Evolutionary conservation across 768 basidiomycete species (phyloP), one percentile per base, ranked within the genome.

Genomic region (Pulveroboletus frians): DNA sequence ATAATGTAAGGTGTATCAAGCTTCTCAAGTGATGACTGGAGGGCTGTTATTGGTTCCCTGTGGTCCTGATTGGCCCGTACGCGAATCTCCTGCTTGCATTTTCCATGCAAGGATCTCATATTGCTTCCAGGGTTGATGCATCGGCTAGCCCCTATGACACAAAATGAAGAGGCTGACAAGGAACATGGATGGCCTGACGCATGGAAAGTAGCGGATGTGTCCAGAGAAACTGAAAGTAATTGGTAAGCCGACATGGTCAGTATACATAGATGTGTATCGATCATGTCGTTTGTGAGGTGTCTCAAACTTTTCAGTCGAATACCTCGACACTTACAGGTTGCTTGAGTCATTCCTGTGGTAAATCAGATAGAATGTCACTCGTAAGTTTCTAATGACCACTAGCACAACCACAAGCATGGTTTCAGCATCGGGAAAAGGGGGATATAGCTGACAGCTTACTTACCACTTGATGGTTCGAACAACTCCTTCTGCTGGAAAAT

Each of bases 61-160:
- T n/a, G n/a, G n/a, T n/a, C n/a, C n/a, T n/a, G n/a, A 72, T 93
- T 40, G 88, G 93, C 61, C 79, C 92, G 21, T 92, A 85, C 81
- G 61, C 59, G 73, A 67, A 54, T 35, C 13, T 18, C 8, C 9
- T 46, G 21, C 6, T 39, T 27, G 9, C 13, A 5, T 20, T 11
- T n/a, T 41, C 4, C 4, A 7, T n/a, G 5, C 37, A 17, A 15
- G 39, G 20, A 1, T 18, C 23, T 56, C 9, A 47, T 32, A 10
- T n/a, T 17, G 7, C 20, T 4, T 9, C 38, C 50, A 84, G 83
- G 81, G 79, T 71, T 88, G 50, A 81, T 89, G 77, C 87, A 89
- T 68, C 89, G 87, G 88, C 90, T 89, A 13, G 80, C 84, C 17
- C 84, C 88, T 30, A 79, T 88, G 79, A 79, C 76, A 10, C 56